Base-by-base conservation (phyloP, 371 early-diverging fungal genomes). In the Rhizomucor pusillus region DNA sequence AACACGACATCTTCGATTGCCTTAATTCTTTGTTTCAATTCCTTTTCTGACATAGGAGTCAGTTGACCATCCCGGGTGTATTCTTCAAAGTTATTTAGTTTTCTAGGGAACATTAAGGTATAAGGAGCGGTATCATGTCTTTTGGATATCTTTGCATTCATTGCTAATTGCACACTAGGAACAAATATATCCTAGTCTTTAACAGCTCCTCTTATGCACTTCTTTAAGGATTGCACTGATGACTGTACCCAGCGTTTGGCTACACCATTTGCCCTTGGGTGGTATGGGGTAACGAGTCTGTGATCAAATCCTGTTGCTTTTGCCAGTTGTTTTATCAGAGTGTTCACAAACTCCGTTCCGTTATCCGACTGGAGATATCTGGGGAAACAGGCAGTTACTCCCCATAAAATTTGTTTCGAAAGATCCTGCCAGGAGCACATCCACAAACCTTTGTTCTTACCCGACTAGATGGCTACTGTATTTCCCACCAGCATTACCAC, bases 181-280 rank as follows among this genome's bases (percentile, higher is more conserved):
- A 60, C 50, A 16, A 16, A 55, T 36, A 59, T 5, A 22, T 59
- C 57, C n/a, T n/a, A n/a, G n/a, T n/a, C n/a, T n/a, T n/a, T n/a
- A n/a, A n/a, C n/a, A n/a, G 19, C 50, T 1, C 54, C 45, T 18
- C 54, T 25, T 9, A 67, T 19, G 5, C 41, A 24, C 37, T 67
- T 59, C 23, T 14, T 18, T 18, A 16, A n/a, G n/a, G n/a, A n/a
- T n/a, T n/a, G n/a, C n/a, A n/a, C n/a, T n/a, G n/a, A n/a, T n/a
- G n/a, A n/a, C n/a, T 61, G 52, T 25, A 74, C 63, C 20, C 11
- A 46, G 23, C 47, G 13, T 54, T 69, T 65, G 0, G 59, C 62
- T 16, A 39, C 18, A 13, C 63, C 70, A 56, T 74, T 74, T 4
- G 45, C 63, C 23, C 52, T 19, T 4, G 63, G 61, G 29, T 65